Evolutionary conservation across 192 early-diverging fungal species (phyloP).

Genomic region (Mortierella alpina): DNA sequence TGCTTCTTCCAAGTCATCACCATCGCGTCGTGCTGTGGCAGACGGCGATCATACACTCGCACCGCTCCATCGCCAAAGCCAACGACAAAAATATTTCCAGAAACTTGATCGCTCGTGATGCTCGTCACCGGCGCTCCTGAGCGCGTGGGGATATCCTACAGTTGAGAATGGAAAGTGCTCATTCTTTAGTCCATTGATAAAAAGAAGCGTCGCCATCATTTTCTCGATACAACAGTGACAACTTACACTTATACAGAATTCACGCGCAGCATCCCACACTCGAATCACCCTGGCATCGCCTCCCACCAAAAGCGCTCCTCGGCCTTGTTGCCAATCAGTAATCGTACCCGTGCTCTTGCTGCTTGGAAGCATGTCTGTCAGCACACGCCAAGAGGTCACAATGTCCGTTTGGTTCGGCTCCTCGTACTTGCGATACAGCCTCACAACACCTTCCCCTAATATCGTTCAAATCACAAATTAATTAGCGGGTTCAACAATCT

Average conservation of each 20-base stretch:
- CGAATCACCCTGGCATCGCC: constrained; percentile 75
- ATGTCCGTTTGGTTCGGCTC: constrained; percentile 67
- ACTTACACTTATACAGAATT: constrained; percentile 75
- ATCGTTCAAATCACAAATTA: neutral
- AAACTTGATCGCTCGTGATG: constrained; percentile 71
- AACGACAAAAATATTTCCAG: constrained; percentile 73
- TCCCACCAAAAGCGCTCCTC: constrained; percentile 71
- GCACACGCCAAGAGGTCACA: constrained; percentile 79
- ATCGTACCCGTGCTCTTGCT: constrained; percentile 69
- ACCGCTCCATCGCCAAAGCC: constrained; percentile 81
- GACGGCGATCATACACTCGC: constrained; percentile 76
- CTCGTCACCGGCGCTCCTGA: constrained; percentile 67
- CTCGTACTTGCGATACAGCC: constrained; percentile 80
- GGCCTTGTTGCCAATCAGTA: constrained; percentile 83
- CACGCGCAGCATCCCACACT: constrained; percentile 86
- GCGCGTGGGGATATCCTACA: constrained; percentile 69
- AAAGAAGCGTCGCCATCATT: constrained; percentile 4
- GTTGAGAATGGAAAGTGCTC: neutral
- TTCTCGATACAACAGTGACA: neutral
- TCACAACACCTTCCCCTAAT: constrained; percentile 80
- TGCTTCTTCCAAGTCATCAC: constrained; percentile 72
- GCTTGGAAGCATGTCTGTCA: constrained; percentile 75
- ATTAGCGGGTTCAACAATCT: neutral
- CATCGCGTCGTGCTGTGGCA: constrained; percentile 64
- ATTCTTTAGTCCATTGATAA: constrained; percentile 11